phyloP scores from a whole-genome alignment of 2,329 filamentous ascomycete species.

The Plectosphaerella sp. region DNA sequence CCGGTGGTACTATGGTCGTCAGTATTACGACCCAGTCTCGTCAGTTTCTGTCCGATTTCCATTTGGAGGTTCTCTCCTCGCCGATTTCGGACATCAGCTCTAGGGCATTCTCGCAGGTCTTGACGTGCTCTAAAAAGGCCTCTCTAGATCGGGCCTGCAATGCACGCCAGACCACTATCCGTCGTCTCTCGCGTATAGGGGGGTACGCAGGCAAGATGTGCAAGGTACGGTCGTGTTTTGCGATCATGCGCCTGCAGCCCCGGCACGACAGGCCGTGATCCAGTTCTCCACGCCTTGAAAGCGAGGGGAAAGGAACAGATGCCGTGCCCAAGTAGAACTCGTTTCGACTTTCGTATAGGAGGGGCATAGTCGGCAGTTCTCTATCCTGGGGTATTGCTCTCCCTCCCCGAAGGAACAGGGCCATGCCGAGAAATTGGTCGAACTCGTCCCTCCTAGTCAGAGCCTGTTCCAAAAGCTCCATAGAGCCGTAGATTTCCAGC shows the following conservation, averaged over 20 bases:
- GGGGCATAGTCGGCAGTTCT: no score
- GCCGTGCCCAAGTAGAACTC: background rate
- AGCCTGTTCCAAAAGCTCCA: background rate
- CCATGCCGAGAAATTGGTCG: background rate
- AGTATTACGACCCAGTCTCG: no score
- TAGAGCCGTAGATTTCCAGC: background rate
- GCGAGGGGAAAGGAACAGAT: background rate
- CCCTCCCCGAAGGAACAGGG: background rate
- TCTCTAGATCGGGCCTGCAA: background rate
- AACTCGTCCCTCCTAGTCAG: background rate
- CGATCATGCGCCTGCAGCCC: background rate
- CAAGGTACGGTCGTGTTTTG: background rate
- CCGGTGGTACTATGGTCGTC: no score
- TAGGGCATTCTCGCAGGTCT: background rate
- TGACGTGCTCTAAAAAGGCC: background rate
- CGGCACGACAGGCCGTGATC: background rate
- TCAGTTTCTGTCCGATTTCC: no score
- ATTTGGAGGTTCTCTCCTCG: no score
- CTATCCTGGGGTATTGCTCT: background rate
- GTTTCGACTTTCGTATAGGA: background rate
- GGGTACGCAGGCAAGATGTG: background rate
- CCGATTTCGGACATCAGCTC: background rate
- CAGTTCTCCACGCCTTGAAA: background rate
- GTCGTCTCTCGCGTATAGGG: background rate
- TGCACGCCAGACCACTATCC: background rate